A percentile compares a stretch with the other conserved stretches of the same genome.
These are phyloP conservation scores for Candida gorgasii DNA, from an alignment of 805 yeast species.

Conservation along the genomic window DNA sequence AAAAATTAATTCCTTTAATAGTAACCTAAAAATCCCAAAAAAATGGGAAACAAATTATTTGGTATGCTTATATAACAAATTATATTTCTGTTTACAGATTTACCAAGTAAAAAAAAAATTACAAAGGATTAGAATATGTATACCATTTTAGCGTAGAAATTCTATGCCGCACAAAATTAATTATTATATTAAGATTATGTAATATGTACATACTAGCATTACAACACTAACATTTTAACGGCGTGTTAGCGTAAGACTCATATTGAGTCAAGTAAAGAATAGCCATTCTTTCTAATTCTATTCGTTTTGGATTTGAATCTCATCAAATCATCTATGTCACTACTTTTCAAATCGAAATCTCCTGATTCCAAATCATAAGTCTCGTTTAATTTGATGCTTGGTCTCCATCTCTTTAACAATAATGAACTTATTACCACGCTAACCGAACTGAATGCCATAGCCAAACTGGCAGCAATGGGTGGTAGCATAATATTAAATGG, in stretches of 20 bases:
- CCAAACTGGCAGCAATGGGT: slow-evolving; percentile 86
- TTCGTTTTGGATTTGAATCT: slow-evolving; percentile 4
- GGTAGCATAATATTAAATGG: slow-evolving; percentile 77
- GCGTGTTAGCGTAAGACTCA: too few species aligned
- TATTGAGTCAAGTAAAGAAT: slow-evolving; percentile 1
- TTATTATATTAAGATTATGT: too few species aligned
- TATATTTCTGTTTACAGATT: too few species aligned
- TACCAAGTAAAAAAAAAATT: too few species aligned
- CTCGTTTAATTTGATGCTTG: slow-evolving; percentile 25
- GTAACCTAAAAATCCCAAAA: slow-evolving; percentile 1
- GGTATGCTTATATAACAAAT: too few species aligned
- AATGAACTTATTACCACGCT: slow-evolving; percentile 85
- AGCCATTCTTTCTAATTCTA: slow-evolving; percentile 4
- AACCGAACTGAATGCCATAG: slow-evolving; percentile 92
- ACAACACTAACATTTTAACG: background rate
- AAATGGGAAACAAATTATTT: background rate
- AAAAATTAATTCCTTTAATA: background rate
- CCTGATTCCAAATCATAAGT: slow-evolving; percentile 23
- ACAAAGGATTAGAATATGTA: too few species aligned
- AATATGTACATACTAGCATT: background rate
- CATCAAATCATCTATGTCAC: slow-evolving; percentile 27
- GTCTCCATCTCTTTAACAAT: slow-evolving; percentile 64
- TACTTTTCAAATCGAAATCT: slow-evolving; percentile 27
- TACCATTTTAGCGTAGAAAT: too few species aligned
- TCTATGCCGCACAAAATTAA: too few species aligned